These are phyloP conservation scores for Venturia aucupariae DNA, from an alignment of 2,329 filamentous ascomycete species.

Conservation along the genomic window DNA sequence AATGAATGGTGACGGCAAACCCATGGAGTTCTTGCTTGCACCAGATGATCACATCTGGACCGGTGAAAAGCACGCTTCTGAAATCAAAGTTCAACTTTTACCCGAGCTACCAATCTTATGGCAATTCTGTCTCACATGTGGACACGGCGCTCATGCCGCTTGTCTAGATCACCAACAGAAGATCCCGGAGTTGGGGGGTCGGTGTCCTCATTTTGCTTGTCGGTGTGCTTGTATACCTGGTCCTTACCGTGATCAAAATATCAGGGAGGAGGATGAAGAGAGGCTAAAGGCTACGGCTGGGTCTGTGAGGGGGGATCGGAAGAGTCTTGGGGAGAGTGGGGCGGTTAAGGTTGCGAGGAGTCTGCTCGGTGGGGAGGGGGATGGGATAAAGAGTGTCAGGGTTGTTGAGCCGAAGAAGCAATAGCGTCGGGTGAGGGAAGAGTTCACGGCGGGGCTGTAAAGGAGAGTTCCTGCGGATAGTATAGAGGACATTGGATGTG, in stretches of 20 bases:
- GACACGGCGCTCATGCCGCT: constrained; percentile 49
- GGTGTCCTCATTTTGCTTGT: constrained; percentile 51
- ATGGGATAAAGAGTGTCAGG: constrained; percentile 22
- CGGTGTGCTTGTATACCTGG: constrained; percentile 50
- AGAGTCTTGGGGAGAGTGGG: constrained; percentile 33
- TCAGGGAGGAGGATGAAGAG: constrained; percentile 23
- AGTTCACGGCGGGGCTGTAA: too few relatives aligned
- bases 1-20: neutral
- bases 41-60: neutral
- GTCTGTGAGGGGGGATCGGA: constrained; percentile 32
- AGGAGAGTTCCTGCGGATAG: too few relatives aligned
- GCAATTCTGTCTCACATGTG: constrained; percentile 51
- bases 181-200: constrained; percentile 40
- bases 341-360: constrained; percentile 33
- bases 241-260: constrained; percentile 27
- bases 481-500: too few relatives aligned
- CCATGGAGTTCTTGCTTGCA: neutral
- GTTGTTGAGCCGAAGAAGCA: constrained; percentile 20
- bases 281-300: constrained; percentile 28
- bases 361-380: constrained; percentile 21
- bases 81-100: constrained; percentile 17
- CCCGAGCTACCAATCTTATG: constrained; percentile 33
- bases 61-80: neutral
- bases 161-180: constrained; percentile 50
- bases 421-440: neutral